Base-by-base conservation (phyloP, 2,329 filamentous ascomycete genomes). In the Trichoderma aggressivum region DNA sequence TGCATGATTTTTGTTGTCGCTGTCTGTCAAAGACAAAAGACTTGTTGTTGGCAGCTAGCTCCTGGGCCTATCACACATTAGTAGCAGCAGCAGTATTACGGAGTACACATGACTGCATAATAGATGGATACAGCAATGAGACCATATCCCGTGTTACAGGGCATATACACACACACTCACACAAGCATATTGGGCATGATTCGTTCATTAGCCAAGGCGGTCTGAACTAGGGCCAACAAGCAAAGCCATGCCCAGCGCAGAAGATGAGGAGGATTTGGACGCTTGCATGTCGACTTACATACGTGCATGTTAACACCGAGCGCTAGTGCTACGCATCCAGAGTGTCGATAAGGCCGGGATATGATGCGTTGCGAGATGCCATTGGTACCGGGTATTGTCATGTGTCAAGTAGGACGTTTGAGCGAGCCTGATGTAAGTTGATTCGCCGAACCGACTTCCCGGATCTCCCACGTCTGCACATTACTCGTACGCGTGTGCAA, bases 361-460 rank as follows among this genome's bases (percentile, higher is more conserved):
- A 61, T 39, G 56, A 60, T 50, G 66, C 43, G 24, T 69, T 69
- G 43, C 28, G 43, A 69, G 66, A 69, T 47, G 64, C 10, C 28
- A 47, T 26, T 59, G 43, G n/a, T 36, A 18, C 65, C 32, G 2
- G 50, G 8, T 18, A 39, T 53, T 61, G 28, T 28, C 16, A 67
- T 58, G 2, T 30, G 34, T 43, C 64, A 32, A 32, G n/a, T n/a
- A 26, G 36, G 55, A 32, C 18, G 16, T 43, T 58, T 21, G 34
- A 47, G 63, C 18, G 3, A 28, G 39, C 50, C 14, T 50, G 47
- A 34, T 50, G 55, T 34, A 32, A 7, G 6, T 6, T 53, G 55
- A 69, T 69, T 69, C 58, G 66, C 59, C 43, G 66, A 69, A 47
- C 66, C 66, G 34, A 58, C 28, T 30, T 47, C 47, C 59, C 36